Evolutionary conservation across 2,329 filamentous ascomycete genomes (phyloP).

Genomic region (Cladorrhinum sp.): DNA sequence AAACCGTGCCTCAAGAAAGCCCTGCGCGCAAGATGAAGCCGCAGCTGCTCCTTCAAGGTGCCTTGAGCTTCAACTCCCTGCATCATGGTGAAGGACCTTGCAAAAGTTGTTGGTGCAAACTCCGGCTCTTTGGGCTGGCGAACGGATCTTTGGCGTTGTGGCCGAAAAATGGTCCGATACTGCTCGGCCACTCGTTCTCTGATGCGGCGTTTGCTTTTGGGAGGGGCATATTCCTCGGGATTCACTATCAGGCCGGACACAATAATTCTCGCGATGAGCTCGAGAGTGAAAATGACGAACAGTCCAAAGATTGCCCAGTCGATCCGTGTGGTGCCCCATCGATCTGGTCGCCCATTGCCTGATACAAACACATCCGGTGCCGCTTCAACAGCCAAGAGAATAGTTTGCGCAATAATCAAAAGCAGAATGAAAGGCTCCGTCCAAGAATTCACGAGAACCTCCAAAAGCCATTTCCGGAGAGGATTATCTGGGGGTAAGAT

Average conservation of each 20-base stretch:
- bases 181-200: slow-evolving; percentile 72
- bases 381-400: slow-evolving; percentile 84
- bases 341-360: slow-evolving; percentile 55
- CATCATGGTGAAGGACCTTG: slow-evolving; percentile 76
- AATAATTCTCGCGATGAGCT: slow-evolving; percentile 77
- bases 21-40: slow-evolving; percentile 79
- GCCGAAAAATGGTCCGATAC: slow-evolving; percentile 75
- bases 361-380: slow-evolving; percentile 65
- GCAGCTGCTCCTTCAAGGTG: slow-evolving; percentile 73
- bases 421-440: slow-evolving; percentile 84
- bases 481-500: slow-evolving; percentile 77
- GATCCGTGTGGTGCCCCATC: slow-evolving; percentile 66
- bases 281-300: slow-evolving; percentile 86
- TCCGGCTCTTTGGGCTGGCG: slow-evolving; percentile 45
- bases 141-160: slow-evolving; percentile 68
- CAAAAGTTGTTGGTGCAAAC: slow-evolving; percentile 61
- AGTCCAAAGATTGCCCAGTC: slow-evolving; percentile 80
- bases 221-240: slow-evolving; percentile 85
- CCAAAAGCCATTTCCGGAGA: slow-evolving; percentile 71
- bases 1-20: slow-evolving; percentile 95
- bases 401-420: slow-evolving; percentile 81
- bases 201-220: slow-evolving; percentile 73
- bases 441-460: slow-evolving; percentile 79
- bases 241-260: slow-evolving; percentile 94
- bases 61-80: slow-evolving; percentile 57